A percentile compares a stretch with the other conserved stretches of the same genome.
Conservation (phyloP, 1,284 basidiomycete species). For the Lignosus rhinocerotis region DNA sequence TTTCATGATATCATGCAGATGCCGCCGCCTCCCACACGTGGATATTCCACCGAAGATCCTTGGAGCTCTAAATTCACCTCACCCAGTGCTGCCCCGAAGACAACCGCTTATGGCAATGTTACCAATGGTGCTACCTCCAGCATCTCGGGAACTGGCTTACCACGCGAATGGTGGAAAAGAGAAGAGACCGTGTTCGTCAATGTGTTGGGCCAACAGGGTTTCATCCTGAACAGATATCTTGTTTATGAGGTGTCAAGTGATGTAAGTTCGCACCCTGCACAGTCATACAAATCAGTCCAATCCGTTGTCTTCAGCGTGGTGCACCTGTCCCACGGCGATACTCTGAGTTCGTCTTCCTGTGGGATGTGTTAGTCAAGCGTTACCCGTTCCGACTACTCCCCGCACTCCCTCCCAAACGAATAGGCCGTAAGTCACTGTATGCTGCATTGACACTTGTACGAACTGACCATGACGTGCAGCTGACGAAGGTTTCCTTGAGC, state of each 20-base stretch:
- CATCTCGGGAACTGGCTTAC: slow-evolving; percentile 69
- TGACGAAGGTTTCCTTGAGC: slow-evolving; percentile 87
- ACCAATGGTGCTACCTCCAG: slow-evolving; percentile 55
- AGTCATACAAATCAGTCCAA: neutral
- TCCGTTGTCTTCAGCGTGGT: slow-evolving; percentile 45
- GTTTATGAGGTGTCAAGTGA: slow-evolving; percentile 82
- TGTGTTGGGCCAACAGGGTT: slow-evolving; percentile 83
- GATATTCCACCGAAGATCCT: slow-evolving; percentile 68
- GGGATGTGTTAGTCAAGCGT: slow-evolving; percentile 75
- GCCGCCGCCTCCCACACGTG: slow-evolving; percentile 35
- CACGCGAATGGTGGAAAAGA: slow-evolving; percentile 82
- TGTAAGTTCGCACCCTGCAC: slow-evolving; percentile 44
- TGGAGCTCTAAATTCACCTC: slow-evolving; percentile 50
- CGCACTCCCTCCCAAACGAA: slow-evolving; percentile 86
- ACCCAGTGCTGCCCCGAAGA: slow-evolving; percentile 17
- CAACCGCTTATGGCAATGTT: slow-evolving; percentile 28
- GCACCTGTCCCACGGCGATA: slow-evolving; percentile 75
- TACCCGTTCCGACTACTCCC: slow-evolving; percentile 94
- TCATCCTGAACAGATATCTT: slow-evolving; percentile 81
- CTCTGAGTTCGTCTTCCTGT: slow-evolving; percentile 88
- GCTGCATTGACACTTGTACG: slow-evolving; percentile 4
- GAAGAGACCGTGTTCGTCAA: slow-evolving; percentile 72
- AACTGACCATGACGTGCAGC: slow-evolving; percentile 41
- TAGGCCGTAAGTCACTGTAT: slow-evolving; percentile 67
- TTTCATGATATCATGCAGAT: slow-evolving; percentile 40